A percentile compares a stretch with the other conserved stretches of the same genome.
These are phyloP conservation scores for Blumeriella jaapii DNA, from an alignment of 2,329 filamentous ascomycete species.

Conservation along the genomic window DNA sequence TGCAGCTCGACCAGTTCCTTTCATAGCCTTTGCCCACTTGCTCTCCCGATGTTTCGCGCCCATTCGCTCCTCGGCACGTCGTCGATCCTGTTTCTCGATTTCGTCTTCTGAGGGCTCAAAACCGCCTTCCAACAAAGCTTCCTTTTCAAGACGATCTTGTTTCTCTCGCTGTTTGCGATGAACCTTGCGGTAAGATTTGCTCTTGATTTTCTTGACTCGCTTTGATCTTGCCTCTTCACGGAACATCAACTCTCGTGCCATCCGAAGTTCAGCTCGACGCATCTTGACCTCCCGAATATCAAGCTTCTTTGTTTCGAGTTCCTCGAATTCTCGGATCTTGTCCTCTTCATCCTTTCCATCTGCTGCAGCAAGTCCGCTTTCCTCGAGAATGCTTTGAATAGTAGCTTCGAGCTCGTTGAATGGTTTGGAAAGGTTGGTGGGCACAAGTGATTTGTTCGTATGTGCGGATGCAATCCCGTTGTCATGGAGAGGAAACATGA, in stretches of 20 bases:
- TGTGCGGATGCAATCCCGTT: slow-evolving; percentile 46
- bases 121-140: slow-evolving; percentile 45
- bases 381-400: slow-evolving; percentile 79
- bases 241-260: slow-evolving; percentile 74
- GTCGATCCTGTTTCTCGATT: slow-evolving; percentile 48
- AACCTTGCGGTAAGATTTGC: slow-evolving; percentile 84
- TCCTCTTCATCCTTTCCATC: slow-evolving; percentile 50
- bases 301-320: slow-evolving; percentile 59
- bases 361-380: slow-evolving; percentile 61
- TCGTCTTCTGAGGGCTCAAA: slow-evolving; percentile 53
- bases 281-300: slow-evolving; percentile 63
- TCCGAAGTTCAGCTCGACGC: slow-evolving; percentile 62
- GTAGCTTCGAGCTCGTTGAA: slow-evolving; percentile 74
- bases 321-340: slow-evolving; percentile 56
- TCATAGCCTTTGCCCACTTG: slow-evolving; percentile 61
- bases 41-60: slow-evolving; percentile 57
- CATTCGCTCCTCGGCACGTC: slow-evolving; percentile 58
- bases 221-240: slow-evolving; percentile 80
- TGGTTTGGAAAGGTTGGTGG: slow-evolving; percentile 51
- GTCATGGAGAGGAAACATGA: slow-evolving; percentile 78
- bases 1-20: slow-evolving; percentile 48
- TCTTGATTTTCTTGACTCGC: slow-evolving; percentile 98
- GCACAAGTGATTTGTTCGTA: slow-evolving; percentile 50
- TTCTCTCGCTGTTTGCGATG: slow-evolving; percentile 69
- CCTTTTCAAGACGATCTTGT: slow-evolving; percentile 43